Base-by-base conservation (phyloP, 495 filamentous ascomycete species). In the Penicillium goetzii region DNA sequence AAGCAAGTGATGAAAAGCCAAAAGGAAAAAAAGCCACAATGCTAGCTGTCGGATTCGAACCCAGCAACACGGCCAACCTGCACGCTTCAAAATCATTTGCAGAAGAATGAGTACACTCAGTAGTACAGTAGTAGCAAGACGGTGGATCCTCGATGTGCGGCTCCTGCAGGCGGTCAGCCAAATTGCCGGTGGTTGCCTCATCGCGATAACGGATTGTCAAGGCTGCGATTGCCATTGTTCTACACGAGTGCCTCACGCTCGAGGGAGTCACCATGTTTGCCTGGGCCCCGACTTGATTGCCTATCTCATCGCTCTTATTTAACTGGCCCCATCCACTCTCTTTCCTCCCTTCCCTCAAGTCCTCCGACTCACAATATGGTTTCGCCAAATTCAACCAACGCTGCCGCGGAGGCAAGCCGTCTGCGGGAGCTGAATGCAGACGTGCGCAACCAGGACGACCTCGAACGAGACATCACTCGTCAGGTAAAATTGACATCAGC, bases 361-460 rank as follows among this genome's bases (percentile, higher is more conserved):
- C 60, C 45, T 25, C 38, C 52, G 33, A 3, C 52, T 28, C n/a
- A 14, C 41, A 28, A 54, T 21, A 67, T 67, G 65, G 45, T 61
- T n/a, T 56, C 65, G 25, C 55, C 33, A 43, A 32, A 34, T 38
- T 55, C 41, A 50, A 26, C 28, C 51, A 67, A 17, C 32, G 55
- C 36, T n/a, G 17, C 58, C 56, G 62, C 73, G 58, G 90, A 92
- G 70, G 84, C 85, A 15, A 81, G 80, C 33, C 84, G 84, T n/a
- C 80, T 95, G 6, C 78, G 83, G 62, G 82, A 83, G 50, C 82
- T 96, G 10, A 88, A 91, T 14, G 85, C 88, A 36, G 85, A 89
- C 61, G 85, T 95, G 33, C 88, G 91, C 30, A 84, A 95, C 70
- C 93, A 97, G 71, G 89, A 93, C 75, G 92, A 96, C 56, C 81